Conservation (phyloP, 306 rosid species). For the Luffa aegyptiaca region DNA sequence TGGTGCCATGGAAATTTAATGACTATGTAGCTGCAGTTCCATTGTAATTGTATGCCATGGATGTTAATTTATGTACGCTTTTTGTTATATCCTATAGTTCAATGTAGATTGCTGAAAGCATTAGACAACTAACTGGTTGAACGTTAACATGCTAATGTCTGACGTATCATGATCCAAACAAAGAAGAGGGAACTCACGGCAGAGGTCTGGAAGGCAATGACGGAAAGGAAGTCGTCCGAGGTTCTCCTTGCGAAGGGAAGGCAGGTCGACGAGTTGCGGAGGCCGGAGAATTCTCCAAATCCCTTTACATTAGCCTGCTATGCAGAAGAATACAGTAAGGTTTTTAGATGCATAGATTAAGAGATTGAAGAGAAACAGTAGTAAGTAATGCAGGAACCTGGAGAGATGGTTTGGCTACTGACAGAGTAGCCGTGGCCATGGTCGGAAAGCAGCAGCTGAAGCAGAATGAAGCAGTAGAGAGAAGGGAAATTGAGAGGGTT, state of each 20-base stretch:
- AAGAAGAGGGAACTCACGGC: slow-evolving; percentile 49
- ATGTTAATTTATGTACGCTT: not conserved
- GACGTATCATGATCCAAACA: not conserved
- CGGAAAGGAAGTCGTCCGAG: slow-evolving; percentile 66
- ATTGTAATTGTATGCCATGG: not conserved
- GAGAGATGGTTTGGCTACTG: slow-evolving; percentile 80
- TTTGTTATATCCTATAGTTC: not conserved
- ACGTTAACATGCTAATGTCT: not conserved
- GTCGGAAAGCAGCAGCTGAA: not conserved
- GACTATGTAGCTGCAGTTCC: not conserved
- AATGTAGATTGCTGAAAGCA: not conserved
- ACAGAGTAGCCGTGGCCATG: slow-evolving; percentile 95
- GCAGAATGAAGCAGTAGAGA: not conserved
- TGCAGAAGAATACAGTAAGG: not conserved
- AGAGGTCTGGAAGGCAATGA: slow-evolving; percentile 69
- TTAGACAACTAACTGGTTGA: not conserved
- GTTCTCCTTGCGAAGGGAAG: slow-evolving; percentile 52
- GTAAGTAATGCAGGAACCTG: slow-evolving; percentile 39
- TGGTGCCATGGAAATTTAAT: not conserved
- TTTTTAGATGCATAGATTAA: not conserved
- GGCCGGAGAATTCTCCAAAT: slow-evolving; percentile 75
- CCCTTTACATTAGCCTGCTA: slow-evolving; percentile 63
- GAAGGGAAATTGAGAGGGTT: not conserved
- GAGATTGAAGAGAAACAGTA: not conserved
- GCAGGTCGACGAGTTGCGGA: slow-evolving; percentile 47